Conservation (phyloP, 495 filamentous ascomycete genomes). For the Penicillium paradoxum region DNA sequence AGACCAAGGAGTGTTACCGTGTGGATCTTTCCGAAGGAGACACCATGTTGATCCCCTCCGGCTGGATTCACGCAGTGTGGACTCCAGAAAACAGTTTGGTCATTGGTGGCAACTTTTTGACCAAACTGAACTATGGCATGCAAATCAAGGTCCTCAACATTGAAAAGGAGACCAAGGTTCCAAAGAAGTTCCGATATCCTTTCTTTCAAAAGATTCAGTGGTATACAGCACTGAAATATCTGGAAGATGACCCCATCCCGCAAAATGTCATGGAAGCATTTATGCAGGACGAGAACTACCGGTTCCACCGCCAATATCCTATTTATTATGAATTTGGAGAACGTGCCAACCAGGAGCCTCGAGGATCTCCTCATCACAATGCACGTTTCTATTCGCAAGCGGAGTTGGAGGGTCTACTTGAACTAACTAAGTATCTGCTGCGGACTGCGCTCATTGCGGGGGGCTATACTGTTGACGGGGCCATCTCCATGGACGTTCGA, state of each 20-base stretch:
- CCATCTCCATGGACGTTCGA: conserved; percentile 48
- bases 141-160: conserved; percentile 67
- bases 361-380: conserved; percentile 49
- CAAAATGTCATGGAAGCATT: conserved; percentile 52
- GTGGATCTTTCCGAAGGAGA: conserved; percentile 69
- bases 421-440: conserved; percentile 60
- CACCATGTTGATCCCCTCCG: conserved; percentile 74
- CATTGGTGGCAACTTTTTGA: conserved; percentile 74
- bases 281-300: conserved; percentile 46
- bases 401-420: conserved; percentile 63
- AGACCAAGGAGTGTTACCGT: conserved; percentile 69
- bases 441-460: conserved; percentile 64
- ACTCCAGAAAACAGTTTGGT: conserved; percentile 72
- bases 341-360: conserved; percentile 44
- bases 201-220: conserved; percentile 73
- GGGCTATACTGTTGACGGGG: conserved; percentile 57
- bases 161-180: conserved; percentile 68
- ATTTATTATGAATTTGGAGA: conserved; percentile 56
- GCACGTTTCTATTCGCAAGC: conserved; percentile 62
- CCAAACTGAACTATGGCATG: conserved; percentile 63
- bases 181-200: conserved; percentile 65
- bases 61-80: conserved; percentile 81
- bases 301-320: conserved; percentile 51
- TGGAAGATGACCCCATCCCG: conserved; percentile 63
- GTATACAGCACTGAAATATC: conserved; percentile 63